Conservation (phyloP, 345 rosid species). For the Citropsis articulata region DNA sequence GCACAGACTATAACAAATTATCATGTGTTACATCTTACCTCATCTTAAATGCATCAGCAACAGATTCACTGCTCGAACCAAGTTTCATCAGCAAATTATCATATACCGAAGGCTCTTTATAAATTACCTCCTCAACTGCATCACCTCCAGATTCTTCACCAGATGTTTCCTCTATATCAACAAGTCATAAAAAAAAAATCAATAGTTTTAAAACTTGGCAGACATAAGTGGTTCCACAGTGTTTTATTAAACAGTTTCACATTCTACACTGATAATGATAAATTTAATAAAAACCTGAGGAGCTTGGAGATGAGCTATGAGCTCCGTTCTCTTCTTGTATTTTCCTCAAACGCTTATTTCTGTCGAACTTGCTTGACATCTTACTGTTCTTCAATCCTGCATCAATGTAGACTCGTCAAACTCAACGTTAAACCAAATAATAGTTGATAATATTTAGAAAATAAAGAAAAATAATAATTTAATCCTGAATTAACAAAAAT, state of each 20-base stretch:
- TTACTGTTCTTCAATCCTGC: constrained; percentile 43
- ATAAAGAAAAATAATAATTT: background rate
- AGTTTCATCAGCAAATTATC: constrained; percentile 47
- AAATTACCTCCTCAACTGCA: constrained; percentile 29
- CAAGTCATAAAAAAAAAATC: background rate
- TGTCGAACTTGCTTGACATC: constrained; percentile 21
- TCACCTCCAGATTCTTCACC: constrained; percentile 23
- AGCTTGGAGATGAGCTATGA: constrained; percentile 26
- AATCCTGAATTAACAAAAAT: background rate
- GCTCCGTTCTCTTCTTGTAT: constrained; percentile 24
- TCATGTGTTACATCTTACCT: constrained; percentile 32
- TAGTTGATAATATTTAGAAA: background rate
- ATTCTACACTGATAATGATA: background rate
- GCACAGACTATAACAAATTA: background rate
- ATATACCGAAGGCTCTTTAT: constrained; percentile 45
- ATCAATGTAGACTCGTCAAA: background rate
- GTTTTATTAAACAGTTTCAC: background rate
- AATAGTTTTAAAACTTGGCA: constrained; percentile 1
- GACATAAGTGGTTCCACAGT: background rate
- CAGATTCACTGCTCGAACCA: constrained; percentile 41
- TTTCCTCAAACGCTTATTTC: constrained; percentile 28
- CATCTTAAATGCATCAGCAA: constrained; percentile 42
- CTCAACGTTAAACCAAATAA: background rate
- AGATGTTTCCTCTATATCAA: constrained; percentile 27
- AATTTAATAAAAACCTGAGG: constrained; percentile 29